Evolutionary conservation across 306 rosid genomes (phyloP).

Genomic region (Vachellia pachyceras): DNA sequence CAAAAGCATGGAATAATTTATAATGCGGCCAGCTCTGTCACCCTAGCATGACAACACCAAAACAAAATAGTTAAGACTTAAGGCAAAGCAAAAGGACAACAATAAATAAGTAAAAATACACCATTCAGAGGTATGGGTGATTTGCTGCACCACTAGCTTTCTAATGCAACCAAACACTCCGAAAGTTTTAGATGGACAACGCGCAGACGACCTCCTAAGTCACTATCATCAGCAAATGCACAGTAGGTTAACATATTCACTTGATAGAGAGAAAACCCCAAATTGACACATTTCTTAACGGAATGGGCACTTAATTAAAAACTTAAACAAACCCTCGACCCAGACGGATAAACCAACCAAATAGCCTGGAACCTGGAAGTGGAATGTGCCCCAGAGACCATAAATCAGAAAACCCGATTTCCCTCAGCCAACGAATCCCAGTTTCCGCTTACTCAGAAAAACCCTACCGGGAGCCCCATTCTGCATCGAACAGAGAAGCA

Average conservation of each 20-base stretch:
- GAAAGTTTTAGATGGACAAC: slow-evolving; percentile 42
- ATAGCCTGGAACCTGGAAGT: slow-evolving; percentile 25
- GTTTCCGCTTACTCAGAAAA: slow-evolving; percentile 37
- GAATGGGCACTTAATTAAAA: slow-evolving; percentile 15
- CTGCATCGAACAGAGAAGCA: slow-evolving; percentile 42
- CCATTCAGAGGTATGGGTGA: slow-evolving; percentile 12
- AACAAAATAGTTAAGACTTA: background rate
- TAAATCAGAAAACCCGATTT: slow-evolving; percentile 36
- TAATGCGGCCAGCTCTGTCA: background rate
- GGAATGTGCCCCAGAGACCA: background rate
- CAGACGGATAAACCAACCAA: slow-evolving; percentile 32
- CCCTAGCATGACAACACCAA: background rate
- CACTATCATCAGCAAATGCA: slow-evolving; percentile 15
- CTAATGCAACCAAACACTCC: slow-evolving; percentile 22
- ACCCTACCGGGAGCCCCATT: slow-evolving; percentile 42
- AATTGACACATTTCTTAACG: slow-evolving; percentile 37
- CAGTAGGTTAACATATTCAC: slow-evolving; percentile 21
- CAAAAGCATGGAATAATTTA: slow-evolving; percentile 12
- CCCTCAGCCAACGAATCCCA: slow-evolving; percentile 44
- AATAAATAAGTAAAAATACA: background rate
- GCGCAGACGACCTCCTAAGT: slow-evolving; percentile 30
- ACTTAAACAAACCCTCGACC: slow-evolving; percentile 36
- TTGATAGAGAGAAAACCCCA: slow-evolving; percentile 40
- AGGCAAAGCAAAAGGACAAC: background rate
- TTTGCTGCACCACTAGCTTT: background rate